Evolutionary conservation across 2,329 filamentous ascomycete species (phyloP).

Genomic region (Beauveria sp.): DNA sequence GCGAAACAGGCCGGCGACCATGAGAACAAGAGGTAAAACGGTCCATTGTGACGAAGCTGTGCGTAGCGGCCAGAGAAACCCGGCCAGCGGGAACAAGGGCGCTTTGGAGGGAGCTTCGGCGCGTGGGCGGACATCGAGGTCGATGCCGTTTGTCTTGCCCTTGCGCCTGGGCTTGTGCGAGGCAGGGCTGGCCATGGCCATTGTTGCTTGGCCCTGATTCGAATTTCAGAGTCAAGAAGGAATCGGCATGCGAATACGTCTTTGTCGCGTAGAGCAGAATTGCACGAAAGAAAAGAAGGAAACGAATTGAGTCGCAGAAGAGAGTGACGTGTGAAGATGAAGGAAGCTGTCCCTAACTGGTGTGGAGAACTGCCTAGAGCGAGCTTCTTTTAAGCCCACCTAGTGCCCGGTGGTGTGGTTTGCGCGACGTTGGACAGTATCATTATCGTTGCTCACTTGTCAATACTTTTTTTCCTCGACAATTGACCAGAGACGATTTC

Average conservation of each 20-base stretch:
- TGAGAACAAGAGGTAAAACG: conserved; percentile 76
- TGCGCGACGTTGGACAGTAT: too few relatives aligned
- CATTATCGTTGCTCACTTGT: too few relatives aligned
- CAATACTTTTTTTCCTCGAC: too few relatives aligned
- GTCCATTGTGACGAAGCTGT: conserved; percentile 86
- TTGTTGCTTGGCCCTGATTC: background rate
- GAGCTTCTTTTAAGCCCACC: background rate
- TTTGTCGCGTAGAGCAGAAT: background rate
- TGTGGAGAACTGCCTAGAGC: background rate
- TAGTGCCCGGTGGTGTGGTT: too few relatives aligned
- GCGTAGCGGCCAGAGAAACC: conserved; percentile 90
- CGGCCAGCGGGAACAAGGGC: conserved; percentile 81
- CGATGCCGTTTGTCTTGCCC: conserved; percentile 41
- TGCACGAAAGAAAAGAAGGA: background rate
- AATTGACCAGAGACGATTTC: too few relatives aligned
- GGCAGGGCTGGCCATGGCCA: conserved; percentile 45
- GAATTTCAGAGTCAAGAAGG: background rate
- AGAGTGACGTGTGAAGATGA: conserved; percentile 8
- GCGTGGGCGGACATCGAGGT: conserved; percentile 23
- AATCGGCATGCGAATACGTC: background rate
- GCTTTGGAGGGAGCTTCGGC: conserved; percentile 41
- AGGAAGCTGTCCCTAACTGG: background rate
- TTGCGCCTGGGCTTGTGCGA: conserved; percentile 55
- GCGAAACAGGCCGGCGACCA: conserved; percentile 83
- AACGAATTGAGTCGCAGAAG: background rate